Conservation (phyloP, 2,329 filamentous ascomycete species). For the Grosmannia penicillata region DNA sequence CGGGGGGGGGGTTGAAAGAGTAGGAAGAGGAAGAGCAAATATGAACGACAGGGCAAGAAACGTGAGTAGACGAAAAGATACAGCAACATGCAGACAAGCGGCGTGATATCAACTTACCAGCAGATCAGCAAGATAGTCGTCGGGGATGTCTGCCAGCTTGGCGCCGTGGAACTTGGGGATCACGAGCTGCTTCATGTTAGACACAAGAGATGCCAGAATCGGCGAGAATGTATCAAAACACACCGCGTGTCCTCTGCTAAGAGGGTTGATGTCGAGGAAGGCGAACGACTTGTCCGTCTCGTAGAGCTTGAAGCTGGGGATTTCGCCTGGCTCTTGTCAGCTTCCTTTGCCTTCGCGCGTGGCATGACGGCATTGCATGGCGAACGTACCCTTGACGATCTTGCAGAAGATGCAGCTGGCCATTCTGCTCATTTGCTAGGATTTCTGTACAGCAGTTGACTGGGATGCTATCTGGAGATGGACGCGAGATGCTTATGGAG, state of each 20-base stretch:
- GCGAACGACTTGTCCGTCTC: slow-evolving; percentile 88
- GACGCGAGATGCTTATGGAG: neutral
- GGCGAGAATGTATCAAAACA: slow-evolving; percentile 15
- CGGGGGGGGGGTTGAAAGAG: too few relatives aligned
- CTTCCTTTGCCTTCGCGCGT: too few relatives aligned
- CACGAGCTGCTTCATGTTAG: slow-evolving; percentile 51
- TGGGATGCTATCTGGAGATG: neutral
- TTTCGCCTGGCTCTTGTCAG: slow-evolving; percentile 52
- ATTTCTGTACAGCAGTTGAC: too few relatives aligned
- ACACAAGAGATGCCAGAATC: neutral
- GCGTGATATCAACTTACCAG: slow-evolving; percentile 43
- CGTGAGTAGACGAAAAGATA: neutral
- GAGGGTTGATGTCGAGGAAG: slow-evolving; percentile 89
- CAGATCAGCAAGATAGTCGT: slow-evolving; percentile 71
- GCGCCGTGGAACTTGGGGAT: slow-evolving; percentile 91
- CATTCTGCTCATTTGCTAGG: slow-evolving; percentile 26
- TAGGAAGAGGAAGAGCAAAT: too few relatives aligned
- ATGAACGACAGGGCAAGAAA: too few relatives aligned
- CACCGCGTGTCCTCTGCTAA: slow-evolving; percentile 82
- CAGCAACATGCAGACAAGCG: too few relatives aligned
- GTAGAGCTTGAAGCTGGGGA: slow-evolving; percentile 91
- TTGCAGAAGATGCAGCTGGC: slow-evolving; percentile 91
- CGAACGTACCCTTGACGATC: slow-evolving; percentile 68
- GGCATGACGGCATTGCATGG: neutral
- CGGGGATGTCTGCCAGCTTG: slow-evolving; percentile 85